phyloP scores from a whole-genome alignment of 176 grass and related monocot species.

The Triticum monococcum region DNA sequence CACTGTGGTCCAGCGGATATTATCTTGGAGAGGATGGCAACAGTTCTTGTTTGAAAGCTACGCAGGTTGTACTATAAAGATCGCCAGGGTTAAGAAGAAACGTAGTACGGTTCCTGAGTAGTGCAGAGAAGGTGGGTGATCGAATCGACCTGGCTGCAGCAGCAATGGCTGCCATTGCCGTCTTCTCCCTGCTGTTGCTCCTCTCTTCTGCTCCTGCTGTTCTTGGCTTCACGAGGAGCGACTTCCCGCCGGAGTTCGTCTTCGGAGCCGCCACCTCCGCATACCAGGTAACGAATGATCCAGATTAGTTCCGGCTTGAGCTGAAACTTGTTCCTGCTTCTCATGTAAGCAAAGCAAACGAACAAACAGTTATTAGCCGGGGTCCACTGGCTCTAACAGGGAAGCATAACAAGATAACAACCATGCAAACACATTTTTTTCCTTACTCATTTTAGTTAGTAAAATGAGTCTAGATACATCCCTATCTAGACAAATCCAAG shows the following conservation, averaged over 20 bases:
- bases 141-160: not conserved
- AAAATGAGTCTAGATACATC: too few species aligned
- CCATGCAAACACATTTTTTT: not conserved
- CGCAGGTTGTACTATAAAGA: not conserved
- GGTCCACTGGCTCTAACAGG: not conserved
- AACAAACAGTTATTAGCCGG: not conserved
- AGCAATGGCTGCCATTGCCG: not conserved
- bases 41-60: slow-evolving; percentile 5
- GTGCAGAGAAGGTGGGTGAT: not conserved
- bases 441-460: not conserved
- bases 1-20: not conserved
- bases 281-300: not conserved
- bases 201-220: not conserved
- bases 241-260: slow-evolving; percentile 8
- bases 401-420: not conserved
- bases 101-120: not conserved
- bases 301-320: not conserved
- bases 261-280: slow-evolving; percentile 18
- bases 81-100: not conserved
- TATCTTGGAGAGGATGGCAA: not conserved
- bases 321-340: not conserved
- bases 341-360: not conserved
- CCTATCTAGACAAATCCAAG: too few species aligned
- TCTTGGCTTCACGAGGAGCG: not conserved
- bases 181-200: not conserved